phyloP scores from a whole-genome alignment of 257 asterid genomes.

The Cordia subcordata region DNA sequence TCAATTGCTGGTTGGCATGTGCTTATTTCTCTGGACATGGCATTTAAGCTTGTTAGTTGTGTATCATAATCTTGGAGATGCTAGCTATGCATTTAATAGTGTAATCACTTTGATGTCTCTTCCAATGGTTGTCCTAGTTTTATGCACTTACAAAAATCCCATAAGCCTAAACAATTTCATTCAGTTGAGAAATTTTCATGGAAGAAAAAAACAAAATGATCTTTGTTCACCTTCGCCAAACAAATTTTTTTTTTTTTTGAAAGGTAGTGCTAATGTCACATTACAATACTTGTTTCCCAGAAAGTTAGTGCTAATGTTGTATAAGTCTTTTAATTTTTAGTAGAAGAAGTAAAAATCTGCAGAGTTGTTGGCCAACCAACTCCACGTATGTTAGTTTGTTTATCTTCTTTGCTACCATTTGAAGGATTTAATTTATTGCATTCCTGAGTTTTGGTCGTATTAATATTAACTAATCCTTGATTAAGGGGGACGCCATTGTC shows the following conservation, averaged over 20 bases:
- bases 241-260: not conserved
- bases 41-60: slow-evolving; percentile 14
- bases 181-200: not conserved
- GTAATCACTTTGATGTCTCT: too few relatives aligned
- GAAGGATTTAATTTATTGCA: not conserved
- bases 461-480: not conserved
- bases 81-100: not conserved
- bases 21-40: slow-evolving; percentile 6
- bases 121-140: not conserved
- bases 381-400: not conserved
- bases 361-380: not conserved
- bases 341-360: not conserved
- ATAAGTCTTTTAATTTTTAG: not conserved
- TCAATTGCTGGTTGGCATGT: slow-evolving; percentile 11
- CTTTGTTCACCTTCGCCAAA: not conserved
- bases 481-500: not conserved
- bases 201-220: not conserved
- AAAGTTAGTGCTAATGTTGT: not conserved
- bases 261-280: not conserved
- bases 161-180: not conserved
- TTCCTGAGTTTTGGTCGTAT: not conserved
- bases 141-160: not conserved
- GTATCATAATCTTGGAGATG: slow-evolving; percentile 1
- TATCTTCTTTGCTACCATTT: slow-evolving; percentile 1
- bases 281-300: too few relatives aligned